These are phyloP conservation scores for Xenoacremonium recifei DNA, from an alignment of 2,329 filamentous ascomycete genomes.

Conservation along the genomic window DNA sequence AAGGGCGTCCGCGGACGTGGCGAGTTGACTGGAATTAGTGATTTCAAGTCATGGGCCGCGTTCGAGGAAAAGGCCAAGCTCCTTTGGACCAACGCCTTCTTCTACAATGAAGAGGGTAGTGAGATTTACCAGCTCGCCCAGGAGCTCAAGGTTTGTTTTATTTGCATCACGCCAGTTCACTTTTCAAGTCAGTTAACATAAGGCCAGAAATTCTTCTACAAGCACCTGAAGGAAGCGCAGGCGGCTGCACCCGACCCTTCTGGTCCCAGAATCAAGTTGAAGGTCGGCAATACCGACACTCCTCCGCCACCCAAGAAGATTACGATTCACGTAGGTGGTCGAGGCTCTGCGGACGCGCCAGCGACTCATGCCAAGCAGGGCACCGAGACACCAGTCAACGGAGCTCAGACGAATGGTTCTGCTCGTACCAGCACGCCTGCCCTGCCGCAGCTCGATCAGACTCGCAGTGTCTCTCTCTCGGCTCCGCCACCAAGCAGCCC, in stretches of 20 bases:
- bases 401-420: slow-evolving; percentile 18
- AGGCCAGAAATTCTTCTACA: slow-evolving; percentile 64
- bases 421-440: slow-evolving; percentile 17
- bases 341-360: slow-evolving; percentile 53
- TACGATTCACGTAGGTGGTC: slow-evolving; percentile 67
- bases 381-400: slow-evolving; percentile 20
- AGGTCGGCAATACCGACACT: slow-evolving; percentile 55
- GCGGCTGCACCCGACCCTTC: slow-evolving; percentile 68
- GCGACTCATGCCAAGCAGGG: slow-evolving; percentile 35
- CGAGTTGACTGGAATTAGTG: slow-evolving; percentile 59
- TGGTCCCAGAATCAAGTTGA: slow-evolving; percentile 78
- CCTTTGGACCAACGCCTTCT: slow-evolving; percentile 84
- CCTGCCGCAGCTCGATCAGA: slow-evolving; percentile 34
- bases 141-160: slow-evolving; percentile 67
- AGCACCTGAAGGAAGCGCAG: slow-evolving; percentile 69
- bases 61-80: slow-evolving; percentile 78
- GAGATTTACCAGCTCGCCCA: slow-evolving; percentile 76
- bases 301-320: slow-evolving; percentile 59
- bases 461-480: slow-evolving; percentile 39
- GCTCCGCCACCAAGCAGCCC: slow-evolving; percentile 47
- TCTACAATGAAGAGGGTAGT: slow-evolving; percentile 90
- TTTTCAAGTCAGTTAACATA: slow-evolving; percentile 18
- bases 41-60: slow-evolving; percentile 78
- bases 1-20: slow-evolving; percentile 70
- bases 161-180: neutral